Conservation (phyloP, 768 basidiomycete genomes). For the Termitomyces sp. region DNA sequence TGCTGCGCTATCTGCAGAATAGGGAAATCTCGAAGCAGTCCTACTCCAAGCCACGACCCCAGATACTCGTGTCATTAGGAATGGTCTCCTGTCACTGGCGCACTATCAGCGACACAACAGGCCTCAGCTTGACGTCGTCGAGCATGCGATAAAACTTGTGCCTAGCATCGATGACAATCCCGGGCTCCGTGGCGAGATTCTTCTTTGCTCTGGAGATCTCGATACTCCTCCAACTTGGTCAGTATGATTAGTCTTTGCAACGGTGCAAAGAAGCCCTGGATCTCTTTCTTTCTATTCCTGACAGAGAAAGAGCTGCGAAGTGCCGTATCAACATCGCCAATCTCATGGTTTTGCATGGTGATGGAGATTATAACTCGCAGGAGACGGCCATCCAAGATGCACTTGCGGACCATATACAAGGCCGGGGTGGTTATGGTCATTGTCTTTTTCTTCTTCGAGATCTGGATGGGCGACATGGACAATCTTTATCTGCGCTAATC, state of each 20-base stretch:
- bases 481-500: background rate
- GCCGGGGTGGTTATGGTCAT: background rate
- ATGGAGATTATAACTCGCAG: background rate
- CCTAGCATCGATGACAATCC: background rate
- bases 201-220: background rate
- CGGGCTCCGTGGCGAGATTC: background rate
- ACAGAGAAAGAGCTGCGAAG: constrained; percentile 1
- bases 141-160: constrained; percentile 4
- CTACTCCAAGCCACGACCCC: constrained; percentile 8
- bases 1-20: constrained; percentile 5
- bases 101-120: constrained; percentile 13
- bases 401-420: background rate
- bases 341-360: background rate
- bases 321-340: background rate
- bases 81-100: constrained; percentile 16
- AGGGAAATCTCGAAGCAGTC: constrained; percentile 14
- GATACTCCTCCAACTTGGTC: background rate
- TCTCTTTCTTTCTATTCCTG: background rate
- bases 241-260: background rate
- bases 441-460: background rate
- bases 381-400: background rate
- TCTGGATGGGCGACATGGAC: background rate
- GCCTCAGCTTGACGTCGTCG: constrained; percentile 13
- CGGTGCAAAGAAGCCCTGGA: background rate
- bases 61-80: constrained; percentile 3